Evolutionary conservation across 371 early-diverging fungal species (phyloP).

Genomic region (Mucor velutinosus): DNA sequence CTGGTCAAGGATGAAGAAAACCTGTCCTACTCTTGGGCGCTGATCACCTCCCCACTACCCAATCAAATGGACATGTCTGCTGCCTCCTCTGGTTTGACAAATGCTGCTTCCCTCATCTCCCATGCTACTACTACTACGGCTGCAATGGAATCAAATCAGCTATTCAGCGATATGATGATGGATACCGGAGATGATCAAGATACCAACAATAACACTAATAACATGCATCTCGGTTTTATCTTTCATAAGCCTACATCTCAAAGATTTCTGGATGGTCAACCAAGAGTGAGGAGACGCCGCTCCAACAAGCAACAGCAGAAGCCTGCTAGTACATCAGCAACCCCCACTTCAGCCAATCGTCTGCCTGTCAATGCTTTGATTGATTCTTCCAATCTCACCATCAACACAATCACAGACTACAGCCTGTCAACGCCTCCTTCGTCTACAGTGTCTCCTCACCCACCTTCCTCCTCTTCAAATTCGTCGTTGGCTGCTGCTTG

Average conservation of each 20-base stretch:
- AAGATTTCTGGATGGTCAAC: conserved; percentile 28
- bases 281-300: conserved; percentile 19
- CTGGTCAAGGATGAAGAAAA: conserved; percentile 11
- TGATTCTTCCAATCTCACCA: conserved; percentile 1
- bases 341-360: background rate
- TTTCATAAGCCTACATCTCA: conserved; percentile 27
- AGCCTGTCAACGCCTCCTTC: conserved; percentile 21
- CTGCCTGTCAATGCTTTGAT: conserved; percentile 13
- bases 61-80: conserved; percentile 17
- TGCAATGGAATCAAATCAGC: background rate
- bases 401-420: conserved; percentile 8
- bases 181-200: conserved; percentile 7
- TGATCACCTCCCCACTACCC: conserved; percentile 25
- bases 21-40: conserved; percentile 29
- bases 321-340: background rate
- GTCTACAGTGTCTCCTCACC: conserved; percentile 21
- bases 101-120: background rate
- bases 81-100: background rate
- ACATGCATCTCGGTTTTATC: conserved; percentile 24
- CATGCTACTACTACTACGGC: background rate
- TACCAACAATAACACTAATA: conserved; percentile 1
- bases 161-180: conserved; percentile 12
- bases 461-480: background rate
- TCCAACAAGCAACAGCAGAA: conserved; percentile 10
- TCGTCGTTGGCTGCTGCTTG: background rate